Percentiles rank a stretch among this genome's conserved stretches.
Evolutionary conservation across 2,329 filamentous ascomycete species (phyloP).

Genomic region (Fusarium udum): DNA sequence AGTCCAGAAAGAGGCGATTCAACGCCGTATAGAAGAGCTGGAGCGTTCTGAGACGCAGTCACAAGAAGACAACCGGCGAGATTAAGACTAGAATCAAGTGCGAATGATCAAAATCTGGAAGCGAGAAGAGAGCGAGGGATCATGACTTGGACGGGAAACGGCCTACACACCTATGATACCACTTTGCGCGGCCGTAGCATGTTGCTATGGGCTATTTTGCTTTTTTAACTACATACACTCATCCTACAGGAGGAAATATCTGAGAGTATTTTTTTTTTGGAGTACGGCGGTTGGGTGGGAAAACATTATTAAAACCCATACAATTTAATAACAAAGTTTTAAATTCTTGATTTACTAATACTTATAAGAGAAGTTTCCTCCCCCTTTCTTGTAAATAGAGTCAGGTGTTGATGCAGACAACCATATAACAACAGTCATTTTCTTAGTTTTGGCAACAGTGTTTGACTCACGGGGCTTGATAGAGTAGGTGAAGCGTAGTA

Average conservation of each 20-base stretch:
- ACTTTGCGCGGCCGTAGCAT: conserved; percentile 40
- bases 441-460: neutral
- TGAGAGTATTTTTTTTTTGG: neutral
- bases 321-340: neutral
- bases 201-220: conserved; percentile 30
- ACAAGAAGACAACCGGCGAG: conserved; percentile 10
- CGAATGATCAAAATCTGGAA: conserved; percentile 4
- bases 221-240: conserved; percentile 17
- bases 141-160: conserved; percentile 37
- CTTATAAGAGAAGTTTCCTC: neutral
- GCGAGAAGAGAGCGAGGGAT: conserved; percentile 14
- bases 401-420: neutral
- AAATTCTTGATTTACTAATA: neutral
- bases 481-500: neutral
- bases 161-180: conserved; percentile 45
- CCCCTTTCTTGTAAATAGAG: neutral
- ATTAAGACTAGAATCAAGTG: conserved; percentile 1
- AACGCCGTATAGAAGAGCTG: conserved; percentile 49
- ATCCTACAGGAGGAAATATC: conserved; percentile 10
- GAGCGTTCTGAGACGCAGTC: conserved; percentile 40
- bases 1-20: conserved; percentile 49
- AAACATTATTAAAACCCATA: neutral
- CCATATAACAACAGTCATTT: neutral
- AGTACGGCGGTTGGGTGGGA: conserved; percentile 4
- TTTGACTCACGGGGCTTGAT: neutral